phyloP scores from a whole-genome alignment of 352 stramenopile genomes.

The Blastocystis sp. region DNA sequence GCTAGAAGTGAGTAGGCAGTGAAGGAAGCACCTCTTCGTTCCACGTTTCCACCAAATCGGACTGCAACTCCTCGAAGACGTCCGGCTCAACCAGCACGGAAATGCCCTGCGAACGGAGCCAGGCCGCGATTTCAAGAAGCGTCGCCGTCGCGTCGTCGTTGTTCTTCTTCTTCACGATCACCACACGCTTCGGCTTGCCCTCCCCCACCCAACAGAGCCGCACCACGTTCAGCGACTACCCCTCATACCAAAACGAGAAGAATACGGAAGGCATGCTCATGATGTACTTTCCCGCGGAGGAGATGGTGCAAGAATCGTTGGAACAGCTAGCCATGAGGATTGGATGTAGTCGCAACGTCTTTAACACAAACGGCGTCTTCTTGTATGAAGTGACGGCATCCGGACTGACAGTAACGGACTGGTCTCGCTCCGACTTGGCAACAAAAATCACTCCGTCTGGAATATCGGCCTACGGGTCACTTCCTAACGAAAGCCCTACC shows the following conservation, averaged over 20 bases:
- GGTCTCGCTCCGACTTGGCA: conserved; percentile 19
- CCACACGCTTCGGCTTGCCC: conserved; percentile 70
- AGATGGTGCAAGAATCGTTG: conserved; percentile 34
- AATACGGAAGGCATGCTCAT: conserved; percentile 55
- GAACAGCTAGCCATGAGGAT: conserved; percentile 26
- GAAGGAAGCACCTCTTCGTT: conserved; percentile 75
- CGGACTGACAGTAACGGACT: neutral
- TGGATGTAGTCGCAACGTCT: neutral
- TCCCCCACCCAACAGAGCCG: conserved; percentile 20
- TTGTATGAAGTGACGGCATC: neutral
- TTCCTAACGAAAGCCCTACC: neutral
- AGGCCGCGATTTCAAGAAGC: conserved; percentile 76
- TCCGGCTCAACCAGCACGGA: conserved; percentile 78
- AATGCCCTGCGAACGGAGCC: conserved; percentile 79
- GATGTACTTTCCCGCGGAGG: conserved; percentile 45
- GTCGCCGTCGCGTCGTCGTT: conserved; percentile 79
- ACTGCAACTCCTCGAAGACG: conserved; percentile 76
- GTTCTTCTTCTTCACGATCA: conserved; percentile 84
- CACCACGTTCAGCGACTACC: conserved; percentile 48
- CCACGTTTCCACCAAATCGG: conserved; percentile 74
- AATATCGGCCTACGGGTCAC: conserved; percentile 42
- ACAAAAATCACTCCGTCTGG: conserved; percentile 57
- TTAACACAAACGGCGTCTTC: conserved; percentile 59
- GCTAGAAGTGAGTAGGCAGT: conserved; percentile 78
- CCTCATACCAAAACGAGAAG: neutral